These are phyloP conservation scores for Saccharomyces paradoxus DNA, from an alignment of 805 yeast genomes.

Conservation along the genomic window DNA sequence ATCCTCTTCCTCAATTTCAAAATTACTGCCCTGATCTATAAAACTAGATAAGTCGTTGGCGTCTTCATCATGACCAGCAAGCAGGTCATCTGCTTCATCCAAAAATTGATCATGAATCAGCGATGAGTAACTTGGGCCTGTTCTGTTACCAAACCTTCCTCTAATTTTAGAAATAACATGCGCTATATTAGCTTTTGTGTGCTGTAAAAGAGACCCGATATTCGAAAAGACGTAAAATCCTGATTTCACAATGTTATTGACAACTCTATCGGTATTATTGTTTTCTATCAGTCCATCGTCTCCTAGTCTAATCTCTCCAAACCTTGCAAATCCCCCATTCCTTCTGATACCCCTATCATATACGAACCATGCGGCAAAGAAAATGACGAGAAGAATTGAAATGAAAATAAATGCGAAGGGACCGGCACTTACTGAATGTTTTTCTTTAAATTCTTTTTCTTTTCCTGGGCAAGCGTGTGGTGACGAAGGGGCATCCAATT, in stretches of 20 bases:
- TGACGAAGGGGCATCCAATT: constrained; percentile 51
- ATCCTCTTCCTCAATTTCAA: constrained; percentile 32
- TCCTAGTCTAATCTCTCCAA: constrained; percentile 82
- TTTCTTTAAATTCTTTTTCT: constrained; percentile 48
- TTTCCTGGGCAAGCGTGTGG: constrained; percentile 85
- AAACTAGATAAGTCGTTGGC: constrained; percentile 41
- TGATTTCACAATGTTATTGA: constrained; percentile 50
- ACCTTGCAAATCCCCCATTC: constrained; percentile 65
- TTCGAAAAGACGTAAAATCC: constrained; percentile 45
- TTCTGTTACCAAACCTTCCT: constrained; percentile 23
- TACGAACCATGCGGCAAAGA: constrained; percentile 56
- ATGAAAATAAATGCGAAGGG: constrained; percentile 46
- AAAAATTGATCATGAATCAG: constrained; percentile 27
- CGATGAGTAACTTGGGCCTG: constrained; percentile 29
- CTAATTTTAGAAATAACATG: constrained; percentile 11
- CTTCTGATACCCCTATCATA: constrained; percentile 75
- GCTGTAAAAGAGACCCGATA: constrained; percentile 16
- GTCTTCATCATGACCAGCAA: constrained; percentile 38
- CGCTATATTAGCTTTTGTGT: constrained; percentile 10
- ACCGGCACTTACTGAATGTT: constrained; percentile 48
- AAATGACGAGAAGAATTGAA: constrained; percentile 43
- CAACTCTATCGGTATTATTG: constrained; percentile 48
- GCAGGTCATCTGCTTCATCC: constrained; percentile 32
- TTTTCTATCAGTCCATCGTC: constrained; percentile 63
- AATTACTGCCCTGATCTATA: constrained; percentile 29